phyloP scores from a whole-genome alignment of 2,329 filamentous ascomycete genomes.

The Ilyonectria mors-panacis region DNA sequence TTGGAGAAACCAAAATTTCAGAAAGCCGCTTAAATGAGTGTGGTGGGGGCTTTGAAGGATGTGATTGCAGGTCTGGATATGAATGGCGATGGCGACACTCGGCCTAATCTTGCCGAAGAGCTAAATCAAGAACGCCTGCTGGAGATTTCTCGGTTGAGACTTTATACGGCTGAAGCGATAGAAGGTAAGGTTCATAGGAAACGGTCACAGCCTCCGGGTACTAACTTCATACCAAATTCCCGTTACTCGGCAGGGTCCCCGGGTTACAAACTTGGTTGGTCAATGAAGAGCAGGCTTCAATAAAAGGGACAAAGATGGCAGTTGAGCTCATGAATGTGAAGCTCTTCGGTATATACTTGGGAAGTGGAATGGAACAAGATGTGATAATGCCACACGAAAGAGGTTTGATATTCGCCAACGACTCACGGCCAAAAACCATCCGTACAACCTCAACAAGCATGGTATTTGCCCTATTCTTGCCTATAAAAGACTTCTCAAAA shows the following conservation, averaged over 20 bases:
- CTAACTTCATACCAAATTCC: not conserved
- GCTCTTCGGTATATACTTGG: too few species aligned
- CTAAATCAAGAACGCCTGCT: not conserved
- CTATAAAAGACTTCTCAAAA: constrained; percentile 36
- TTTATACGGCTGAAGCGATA: not conserved
- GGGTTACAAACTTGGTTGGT: not conserved
- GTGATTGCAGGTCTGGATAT: not conserved
- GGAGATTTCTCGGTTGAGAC: not conserved
- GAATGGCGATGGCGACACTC: not conserved
- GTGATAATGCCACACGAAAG: not conserved
- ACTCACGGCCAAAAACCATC: constrained; percentile 11
- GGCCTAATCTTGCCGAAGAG: not conserved
- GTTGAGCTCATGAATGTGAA: not conserved
- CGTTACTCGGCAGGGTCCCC: too few species aligned
- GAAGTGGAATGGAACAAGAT: not conserved
- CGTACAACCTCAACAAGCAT: constrained; percentile 37
- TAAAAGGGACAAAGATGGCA: not conserved
- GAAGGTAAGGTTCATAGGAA: not conserved
- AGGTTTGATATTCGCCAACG: constrained; percentile 44
- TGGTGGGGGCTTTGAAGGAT: not conserved
- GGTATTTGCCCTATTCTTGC: constrained; percentile 44
- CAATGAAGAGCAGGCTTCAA: not conserved
- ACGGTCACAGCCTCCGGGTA: not conserved
- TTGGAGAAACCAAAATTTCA: not conserved
- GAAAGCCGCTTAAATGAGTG: not conserved